phyloP scores from a whole-genome alignment of 1,139 yeast species.

The Meyerozyma sp. region DNA sequence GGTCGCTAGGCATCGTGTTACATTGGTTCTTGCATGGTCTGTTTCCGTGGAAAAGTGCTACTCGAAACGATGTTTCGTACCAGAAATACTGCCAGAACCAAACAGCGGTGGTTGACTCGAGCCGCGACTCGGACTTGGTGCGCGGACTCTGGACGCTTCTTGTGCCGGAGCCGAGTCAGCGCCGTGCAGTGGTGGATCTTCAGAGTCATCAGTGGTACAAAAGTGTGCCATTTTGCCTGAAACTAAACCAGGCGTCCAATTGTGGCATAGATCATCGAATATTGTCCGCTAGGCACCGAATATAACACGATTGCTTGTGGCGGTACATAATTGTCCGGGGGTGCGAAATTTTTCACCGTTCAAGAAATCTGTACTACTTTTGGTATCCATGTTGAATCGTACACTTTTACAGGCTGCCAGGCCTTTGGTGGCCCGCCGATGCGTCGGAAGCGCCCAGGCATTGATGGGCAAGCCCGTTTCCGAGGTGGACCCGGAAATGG shows the following conservation, averaged over 20 bases:
- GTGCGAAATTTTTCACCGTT: neutral
- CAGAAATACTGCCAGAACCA: constrained; percentile 5
- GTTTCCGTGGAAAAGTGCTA: constrained; percentile 37
- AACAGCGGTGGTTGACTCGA: neutral
- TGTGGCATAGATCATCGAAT: neutral
- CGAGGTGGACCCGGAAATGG: constrained; percentile 79
- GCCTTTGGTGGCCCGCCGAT: neutral
- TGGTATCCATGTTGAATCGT: neutral
- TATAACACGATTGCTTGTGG: neutral
- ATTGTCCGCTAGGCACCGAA: neutral
- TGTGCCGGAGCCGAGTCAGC: constrained; percentile 1
- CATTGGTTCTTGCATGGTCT: constrained; percentile 18
- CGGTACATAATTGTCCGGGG: neutral
- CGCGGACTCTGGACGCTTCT: neutral
- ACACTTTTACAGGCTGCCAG: neutral
- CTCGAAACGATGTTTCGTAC: constrained; percentile 14
- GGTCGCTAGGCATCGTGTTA: constrained; percentile 46
- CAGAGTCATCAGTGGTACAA: constrained; percentile 1
- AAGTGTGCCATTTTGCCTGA: neutral
- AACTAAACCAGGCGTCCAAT: neutral
- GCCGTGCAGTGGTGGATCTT: neutral
- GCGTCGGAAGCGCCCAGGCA: constrained; percentile 27
- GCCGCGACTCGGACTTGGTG: neutral
- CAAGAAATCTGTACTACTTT: neutral
- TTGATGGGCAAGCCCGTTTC: constrained; percentile 60